Conservation (phyloP, 805 yeast species). For the Ogataea chonburiensis region DNA sequence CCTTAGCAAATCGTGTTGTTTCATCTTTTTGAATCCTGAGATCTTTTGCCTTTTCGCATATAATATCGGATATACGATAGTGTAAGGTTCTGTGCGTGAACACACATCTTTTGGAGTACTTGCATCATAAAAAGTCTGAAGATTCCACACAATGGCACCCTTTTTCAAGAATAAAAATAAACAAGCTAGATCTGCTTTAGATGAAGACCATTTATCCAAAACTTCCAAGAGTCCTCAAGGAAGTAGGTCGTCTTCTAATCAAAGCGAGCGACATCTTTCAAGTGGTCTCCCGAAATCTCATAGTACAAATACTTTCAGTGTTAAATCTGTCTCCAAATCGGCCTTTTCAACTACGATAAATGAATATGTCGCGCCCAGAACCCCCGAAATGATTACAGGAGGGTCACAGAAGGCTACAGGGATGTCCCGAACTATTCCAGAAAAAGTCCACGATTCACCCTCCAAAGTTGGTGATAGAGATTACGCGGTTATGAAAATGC, state of each 20-base stretch:
- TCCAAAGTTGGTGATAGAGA: background rate
- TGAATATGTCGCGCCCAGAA: too few relatives aligned
- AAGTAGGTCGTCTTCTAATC: conserved; percentile 15
- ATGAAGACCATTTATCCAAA: conserved; percentile 13
- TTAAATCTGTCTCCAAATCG: background rate
- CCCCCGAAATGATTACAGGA: too few relatives aligned
- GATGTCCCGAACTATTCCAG: background rate
- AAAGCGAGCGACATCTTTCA: conserved; percentile 7
- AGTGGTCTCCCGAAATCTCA: background rate
- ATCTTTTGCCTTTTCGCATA: background rate
- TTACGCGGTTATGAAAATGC: background rate
- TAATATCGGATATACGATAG: too few relatives aligned
- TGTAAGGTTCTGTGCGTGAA: too few relatives aligned
- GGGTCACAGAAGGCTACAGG: too few relatives aligned
- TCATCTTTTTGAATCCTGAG: background rate
- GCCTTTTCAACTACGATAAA: background rate
- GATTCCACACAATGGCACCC: conserved; percentile 19
- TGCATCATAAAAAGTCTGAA: too few relatives aligned
- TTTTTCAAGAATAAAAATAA: conserved; percentile 28
- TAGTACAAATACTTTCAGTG: background rate
- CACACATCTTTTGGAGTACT: too few relatives aligned
- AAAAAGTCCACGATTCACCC: background rate
- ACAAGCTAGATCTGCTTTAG: conserved; percentile 12
- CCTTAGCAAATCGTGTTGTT: background rate
- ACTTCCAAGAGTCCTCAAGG: conserved; percentile 6